Evolutionary conservation across 192 early-diverging fungal genomes (phyloP).

Genomic region (Linnemannia elongata): DNA sequence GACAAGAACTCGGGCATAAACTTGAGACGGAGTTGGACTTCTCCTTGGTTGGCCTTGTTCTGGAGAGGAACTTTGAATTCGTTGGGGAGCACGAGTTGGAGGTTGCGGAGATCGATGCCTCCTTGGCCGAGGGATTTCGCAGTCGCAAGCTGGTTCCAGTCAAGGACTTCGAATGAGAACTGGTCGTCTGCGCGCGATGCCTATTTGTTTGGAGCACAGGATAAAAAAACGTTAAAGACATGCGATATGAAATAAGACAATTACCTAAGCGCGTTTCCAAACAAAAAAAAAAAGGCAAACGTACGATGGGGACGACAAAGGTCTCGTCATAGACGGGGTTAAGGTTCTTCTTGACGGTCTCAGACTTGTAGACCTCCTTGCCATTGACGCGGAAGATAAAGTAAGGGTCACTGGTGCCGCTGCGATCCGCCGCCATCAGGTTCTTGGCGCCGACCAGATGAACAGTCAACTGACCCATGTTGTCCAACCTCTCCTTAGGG

Average conservation of each 20-base stretch:
- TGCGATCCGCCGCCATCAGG: conserved; percentile 77
- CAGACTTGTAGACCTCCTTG: conserved; percentile 78
- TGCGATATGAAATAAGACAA: not conserved
- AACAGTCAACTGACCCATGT: conserved; percentile 76
- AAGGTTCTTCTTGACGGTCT: conserved; percentile 76
- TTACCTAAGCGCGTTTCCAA: not conserved
- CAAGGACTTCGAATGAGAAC: conserved; percentile 75
- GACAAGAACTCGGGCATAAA: conserved; percentile 66
- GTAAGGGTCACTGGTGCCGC: conserved; percentile 82
- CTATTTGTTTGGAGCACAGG: conserved; percentile 2
- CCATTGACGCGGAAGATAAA: conserved; percentile 74
- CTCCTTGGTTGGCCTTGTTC: conserved; percentile 48
- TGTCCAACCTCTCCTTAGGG: conserved; percentile 65
- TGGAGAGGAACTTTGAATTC: conserved; percentile 61
- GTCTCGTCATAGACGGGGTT: conserved; percentile 79
- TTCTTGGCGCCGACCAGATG: conserved; percentile 68
- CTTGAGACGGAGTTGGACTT: conserved; percentile 66
- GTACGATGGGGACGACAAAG: conserved; percentile 68
- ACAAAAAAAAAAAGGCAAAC: not conserved
- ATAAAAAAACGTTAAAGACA: not conserved
- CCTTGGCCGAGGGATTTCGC: conserved; percentile 69
- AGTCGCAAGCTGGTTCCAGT: conserved; percentile 82
- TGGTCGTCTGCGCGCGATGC: conserved; percentile 65
- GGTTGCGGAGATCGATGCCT: conserved; percentile 66
- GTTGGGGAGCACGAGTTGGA: conserved; percentile 63